These are phyloP conservation scores for Hymenoscyphus salicellus DNA, from an alignment of 2,329 filamentous ascomycete species.

Conservation along the genomic window DNA sequence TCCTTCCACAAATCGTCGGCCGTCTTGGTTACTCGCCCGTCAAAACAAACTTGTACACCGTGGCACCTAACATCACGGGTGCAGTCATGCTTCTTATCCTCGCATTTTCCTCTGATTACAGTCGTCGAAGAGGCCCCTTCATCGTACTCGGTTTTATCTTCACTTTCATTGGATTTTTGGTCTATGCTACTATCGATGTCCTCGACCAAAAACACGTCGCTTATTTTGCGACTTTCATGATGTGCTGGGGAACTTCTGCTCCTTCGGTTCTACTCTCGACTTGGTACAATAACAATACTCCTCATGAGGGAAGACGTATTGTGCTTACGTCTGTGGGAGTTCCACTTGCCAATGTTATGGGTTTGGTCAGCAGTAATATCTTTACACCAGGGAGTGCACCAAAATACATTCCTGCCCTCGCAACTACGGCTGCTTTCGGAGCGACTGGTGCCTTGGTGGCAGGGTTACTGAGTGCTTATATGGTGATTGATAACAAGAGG, in stretches of 20 bases:
- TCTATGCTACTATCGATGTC: constrained; percentile 67
- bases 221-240: constrained; percentile 67
- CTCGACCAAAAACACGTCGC: constrained; percentile 50
- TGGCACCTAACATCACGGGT: constrained; percentile 74
- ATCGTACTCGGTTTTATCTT: constrained; percentile 71
- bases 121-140: constrained; percentile 53
- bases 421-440: constrained; percentile 64
- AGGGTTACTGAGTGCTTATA: constrained; percentile 54
- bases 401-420: constrained; percentile 63
- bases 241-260: constrained; percentile 49
- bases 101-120: constrained; percentile 66
- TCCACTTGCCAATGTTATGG: constrained; percentile 64
- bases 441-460: constrained; percentile 57
- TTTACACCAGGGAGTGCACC: constrained; percentile 63
- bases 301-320: constrained; percentile 59
- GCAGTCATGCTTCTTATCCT: constrained; percentile 69
- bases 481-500: constrained; percentile 52
- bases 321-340: constrained; percentile 61
- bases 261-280: constrained; percentile 33
- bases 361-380: constrained; percentile 65
- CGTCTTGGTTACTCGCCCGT: constrained; percentile 48
- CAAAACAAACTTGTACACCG: constrained; percentile 75
- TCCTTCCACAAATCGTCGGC: constrained; percentile 54
- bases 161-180: constrained; percentile 74
- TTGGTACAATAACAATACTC: constrained; percentile 62